Base-by-base conservation (phyloP, 345 rosid genomes). In the Brassica rapa region DNA sequence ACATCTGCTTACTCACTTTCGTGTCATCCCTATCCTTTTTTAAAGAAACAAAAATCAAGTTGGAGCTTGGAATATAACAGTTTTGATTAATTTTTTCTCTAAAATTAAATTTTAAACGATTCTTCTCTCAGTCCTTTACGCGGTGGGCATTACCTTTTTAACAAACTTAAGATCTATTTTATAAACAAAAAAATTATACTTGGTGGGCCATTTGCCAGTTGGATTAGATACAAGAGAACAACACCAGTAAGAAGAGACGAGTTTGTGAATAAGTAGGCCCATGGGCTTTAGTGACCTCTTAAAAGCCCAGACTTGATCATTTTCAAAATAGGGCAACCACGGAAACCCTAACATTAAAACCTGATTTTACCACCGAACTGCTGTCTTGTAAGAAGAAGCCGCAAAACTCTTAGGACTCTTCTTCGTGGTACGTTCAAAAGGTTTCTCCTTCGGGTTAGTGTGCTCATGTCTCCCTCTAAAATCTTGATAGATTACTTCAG, bases 281-380 rank as follows among this genome's bases (percentile, higher is more conserved):
- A 74, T 23, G 27, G 27, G 55, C 35, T 43, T 41, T 57, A 66
- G 15, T 0, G 21, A 8, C 5, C 14, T 6, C 1, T 62, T 23
- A 11, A 62, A 9, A 11, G 81, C 67, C 81, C 81, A 65, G 6
- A 39, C 5, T n/a, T 55, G 15, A 1, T 63, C 8, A 37, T 3
- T 24, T n/a, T 10, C n/a, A 14, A 6, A 32, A 69, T 5, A 19
- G 35, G 23, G 67, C 19, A 64, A 30, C 73, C 68, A 25, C 43
- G 74, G 70, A 61, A 80, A 74, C 82, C 82, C 82, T 80, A 74
- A 55, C 59, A 68, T 25, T 74, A 68, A 74, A 68, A 80, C 70
- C 82, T 68, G 11, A 39, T 27, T 74, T 69, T 46, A 49, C 55
- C 5, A 10, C 2, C 32, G 14, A 41, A 3, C 68, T 63, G 70